These are phyloP conservation scores for Fusarium piperis DNA, from an alignment of 2,329 filamentous ascomycete genomes.

Conservation along the genomic window DNA sequence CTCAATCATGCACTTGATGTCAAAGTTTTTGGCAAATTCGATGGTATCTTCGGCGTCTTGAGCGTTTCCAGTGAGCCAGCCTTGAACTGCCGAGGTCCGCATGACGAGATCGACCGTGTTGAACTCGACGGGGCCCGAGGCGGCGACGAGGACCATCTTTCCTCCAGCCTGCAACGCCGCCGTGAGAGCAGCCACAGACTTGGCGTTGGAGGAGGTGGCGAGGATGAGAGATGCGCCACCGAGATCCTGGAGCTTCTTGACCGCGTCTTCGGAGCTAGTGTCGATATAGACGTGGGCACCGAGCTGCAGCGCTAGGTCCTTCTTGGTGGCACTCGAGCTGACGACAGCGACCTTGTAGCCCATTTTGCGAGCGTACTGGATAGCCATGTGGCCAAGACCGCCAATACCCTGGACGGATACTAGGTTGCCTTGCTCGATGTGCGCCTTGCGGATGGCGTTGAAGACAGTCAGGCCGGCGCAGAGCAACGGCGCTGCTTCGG, in stretches of 20 bases:
- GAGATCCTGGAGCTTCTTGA: not conserved
- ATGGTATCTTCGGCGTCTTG: not conserved
- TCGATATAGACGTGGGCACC: not conserved
- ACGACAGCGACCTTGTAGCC: not conserved
- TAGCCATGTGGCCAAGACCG: not conserved
- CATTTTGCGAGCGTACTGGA: not conserved
- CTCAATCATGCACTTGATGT: not conserved
- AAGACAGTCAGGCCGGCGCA: not conserved
- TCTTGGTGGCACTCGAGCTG: not conserved
- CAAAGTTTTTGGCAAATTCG: not conserved
- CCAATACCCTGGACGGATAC: not conserved
- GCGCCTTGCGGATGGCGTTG: not conserved
- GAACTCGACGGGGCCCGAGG: not conserved
- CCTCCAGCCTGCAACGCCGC: not conserved
- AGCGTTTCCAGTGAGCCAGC: not conserved
- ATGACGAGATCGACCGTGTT: not conserved
- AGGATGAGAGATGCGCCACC: not conserved
- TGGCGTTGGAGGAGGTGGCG: not conserved
- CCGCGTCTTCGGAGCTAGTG: not conserved
- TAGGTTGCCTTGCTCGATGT: not conserved
- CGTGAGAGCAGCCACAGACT: not conserved
- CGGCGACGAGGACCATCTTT: not conserved
- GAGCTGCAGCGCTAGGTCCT: not conserved
- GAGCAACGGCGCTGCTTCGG: not conserved
- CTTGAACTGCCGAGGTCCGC: not conserved